Conservation (phyloP, 257 asterid genomes). For the Striga asiatica region DNA sequence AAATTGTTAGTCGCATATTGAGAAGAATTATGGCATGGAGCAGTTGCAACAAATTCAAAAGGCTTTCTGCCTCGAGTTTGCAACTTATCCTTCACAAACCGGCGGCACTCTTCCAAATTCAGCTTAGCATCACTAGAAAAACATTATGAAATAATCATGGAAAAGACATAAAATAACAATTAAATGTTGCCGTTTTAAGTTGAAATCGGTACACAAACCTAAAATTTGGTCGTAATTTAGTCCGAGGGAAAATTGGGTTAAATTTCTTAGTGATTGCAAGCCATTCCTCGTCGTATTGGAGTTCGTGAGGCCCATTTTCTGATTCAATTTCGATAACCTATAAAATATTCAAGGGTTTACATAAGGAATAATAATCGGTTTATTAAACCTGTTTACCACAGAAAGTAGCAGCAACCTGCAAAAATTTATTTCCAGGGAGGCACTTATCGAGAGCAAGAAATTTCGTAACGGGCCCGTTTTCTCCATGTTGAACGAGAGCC, state of each 20-base stretch:
- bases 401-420: conserved; percentile 48
- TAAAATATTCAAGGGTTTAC: conserved; percentile 8
- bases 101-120: conserved; percentile 45
- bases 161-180: neutral
- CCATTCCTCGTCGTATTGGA: conserved; percentile 97
- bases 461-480: conserved; percentile 41
- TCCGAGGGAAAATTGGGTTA: conserved; percentile 57
- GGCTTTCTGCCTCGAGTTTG: conserved; percentile 51
- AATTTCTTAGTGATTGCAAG: conserved; percentile 77
- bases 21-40: conserved; percentile 50
- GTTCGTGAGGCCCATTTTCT: conserved; percentile 63
- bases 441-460: conserved; percentile 58
- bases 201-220: conserved; percentile 32
- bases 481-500: conserved; percentile 83
- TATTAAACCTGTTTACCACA: neutral
- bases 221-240: conserved; percentile 38
- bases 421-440: conserved; percentile 46
- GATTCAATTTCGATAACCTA: conserved; percentile 79
- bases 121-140: conserved; percentile 44
- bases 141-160: conserved; percentile 13
- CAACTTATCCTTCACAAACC: conserved; percentile 48
- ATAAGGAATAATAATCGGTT: conserved; percentile 14
- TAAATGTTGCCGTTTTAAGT: neutral
- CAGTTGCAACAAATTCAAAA: conserved; percentile 63
- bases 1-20: conserved; percentile 22